Base-by-base conservation (phyloP, 257 asterid species). In the Handroanthus guayacan region DNA sequence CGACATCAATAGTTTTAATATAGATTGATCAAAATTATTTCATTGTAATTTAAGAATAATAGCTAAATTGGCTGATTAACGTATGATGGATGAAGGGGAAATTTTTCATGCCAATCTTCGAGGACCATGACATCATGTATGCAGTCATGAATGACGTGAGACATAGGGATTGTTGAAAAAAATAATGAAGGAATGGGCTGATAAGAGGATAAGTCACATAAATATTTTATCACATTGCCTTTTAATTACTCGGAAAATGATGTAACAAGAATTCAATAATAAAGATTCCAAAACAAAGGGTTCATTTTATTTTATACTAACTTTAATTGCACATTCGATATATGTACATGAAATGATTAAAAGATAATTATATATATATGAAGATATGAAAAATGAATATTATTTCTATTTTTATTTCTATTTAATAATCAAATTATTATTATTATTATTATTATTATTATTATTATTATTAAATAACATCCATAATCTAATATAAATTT, bases 121-220 rank as follows among this genome's bases (percentile, higher is more conserved):
- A 70, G 77, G 10, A 38, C 56, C 70, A 75, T 80, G 62, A 56
- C 78, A 80, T 75, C 84, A 80, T 62, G 57, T 81, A 31, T 70
- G 69, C 54, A 72, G 67, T 81, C 84, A 75, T 58, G 75, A 48
- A 71, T 54, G 45, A 18, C 81, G 81, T 58, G 66, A 76, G 20
- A 62, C 61, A 52, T 55, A 56, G 44, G 44, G 75, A 57, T 25
- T 25, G 66, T 56, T 64, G 71, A 60, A 44, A 74, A 67, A 71
- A 64, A 55, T 51, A 63, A 62, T 18, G 14, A 25, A 25, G 31
- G 31, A 25, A 41, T 62, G 74, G 66, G 76, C n/a, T 61, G 11
- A 31, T 37, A 67, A 62, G 61, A 54, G 45, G 65, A 75, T 18
- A 72, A 63, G 20, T 62, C 67, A 14, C 5, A 67, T 25, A 14